Conservation (phyloP, 495 filamentous ascomycete genomes). For the Trichocladium uniseriatum region DNA sequence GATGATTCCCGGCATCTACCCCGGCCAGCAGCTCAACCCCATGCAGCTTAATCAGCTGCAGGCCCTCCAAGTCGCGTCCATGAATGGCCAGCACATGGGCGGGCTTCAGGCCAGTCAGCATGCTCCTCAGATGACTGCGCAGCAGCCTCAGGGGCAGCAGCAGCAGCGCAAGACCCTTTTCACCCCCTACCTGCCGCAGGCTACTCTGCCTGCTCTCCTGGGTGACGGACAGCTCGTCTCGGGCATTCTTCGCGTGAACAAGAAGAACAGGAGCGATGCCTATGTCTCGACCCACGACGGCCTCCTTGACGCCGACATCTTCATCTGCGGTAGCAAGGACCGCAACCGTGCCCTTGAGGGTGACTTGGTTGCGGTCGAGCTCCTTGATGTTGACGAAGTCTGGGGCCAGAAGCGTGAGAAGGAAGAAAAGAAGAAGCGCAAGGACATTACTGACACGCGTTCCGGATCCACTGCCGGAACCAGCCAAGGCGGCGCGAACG, state of each 20-base stretch:
- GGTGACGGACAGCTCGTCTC: slow-evolving; percentile 90
- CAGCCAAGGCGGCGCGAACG: slow-evolving; percentile 56
- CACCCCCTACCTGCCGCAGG: slow-evolving; percentile 95
- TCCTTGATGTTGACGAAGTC: slow-evolving; percentile 96
- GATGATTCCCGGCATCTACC: slow-evolving; percentile 66
- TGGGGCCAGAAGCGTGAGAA: slow-evolving; percentile 98
- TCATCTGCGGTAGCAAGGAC: slow-evolving; percentile 98
- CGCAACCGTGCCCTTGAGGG: slow-evolving; percentile 93
- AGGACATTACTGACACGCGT: slow-evolving; percentile 91
- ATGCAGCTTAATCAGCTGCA: slow-evolving; percentile 88
- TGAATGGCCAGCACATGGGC: slow-evolving; percentile 65
- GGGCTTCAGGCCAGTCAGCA: slow-evolving; percentile 69
- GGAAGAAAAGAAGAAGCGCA: slow-evolving; percentile 99
- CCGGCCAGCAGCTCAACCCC: slow-evolving; percentile 76
- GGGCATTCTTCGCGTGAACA: slow-evolving; percentile 95
- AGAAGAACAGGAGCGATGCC: slow-evolving; percentile 97
- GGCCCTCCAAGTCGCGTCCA: slow-evolving; percentile 75
- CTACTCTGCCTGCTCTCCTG: slow-evolving; percentile 82
- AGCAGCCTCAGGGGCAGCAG: slow-evolving; percentile 80
- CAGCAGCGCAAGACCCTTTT: slow-evolving; percentile 97
- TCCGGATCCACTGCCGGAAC: slow-evolving; percentile 62
- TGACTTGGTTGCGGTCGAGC: slow-evolving; percentile 88
- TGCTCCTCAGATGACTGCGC: slow-evolving; percentile 54
- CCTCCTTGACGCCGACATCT: slow-evolving; percentile 89
- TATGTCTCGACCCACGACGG: slow-evolving; percentile 90